These are phyloP conservation scores for Spizellomyces punctatus DNA, from an alignment of 192 early-diverging fungal genomes.

Conservation along the genomic window DNA sequence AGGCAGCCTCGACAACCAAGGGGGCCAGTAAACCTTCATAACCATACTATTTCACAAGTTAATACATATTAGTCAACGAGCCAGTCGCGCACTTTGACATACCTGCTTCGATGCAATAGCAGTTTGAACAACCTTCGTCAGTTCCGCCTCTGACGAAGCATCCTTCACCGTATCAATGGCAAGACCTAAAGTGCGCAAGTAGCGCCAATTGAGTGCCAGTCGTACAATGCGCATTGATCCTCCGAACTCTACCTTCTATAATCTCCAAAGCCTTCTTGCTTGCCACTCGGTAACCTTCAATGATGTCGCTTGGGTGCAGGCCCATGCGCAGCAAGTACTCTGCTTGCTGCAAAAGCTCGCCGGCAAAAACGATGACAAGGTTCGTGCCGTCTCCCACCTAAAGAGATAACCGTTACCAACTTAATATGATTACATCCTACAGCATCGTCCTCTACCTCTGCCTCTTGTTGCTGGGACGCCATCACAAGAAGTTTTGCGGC, in stretches of 20 bases:
- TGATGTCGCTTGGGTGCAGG: constrained; percentile 91
- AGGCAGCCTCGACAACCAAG: constrained; percentile 82
- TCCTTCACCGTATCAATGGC: constrained; percentile 60
- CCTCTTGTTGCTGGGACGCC: constrained; percentile 97
- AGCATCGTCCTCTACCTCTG: constrained; percentile 60
- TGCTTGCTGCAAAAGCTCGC: constrained; percentile 92
- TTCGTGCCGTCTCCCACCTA: constrained; percentile 95
- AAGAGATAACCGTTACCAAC: not conserved
- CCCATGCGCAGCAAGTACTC: constrained; percentile 93
- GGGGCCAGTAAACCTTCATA: constrained; percentile 84
- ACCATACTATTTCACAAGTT: constrained; percentile 71
- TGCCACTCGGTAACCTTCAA: constrained; percentile 92
- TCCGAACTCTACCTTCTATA: constrained; percentile 64
- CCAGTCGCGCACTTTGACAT: not conserved
- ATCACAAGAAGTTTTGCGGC: constrained; percentile 95
- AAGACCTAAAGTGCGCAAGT: constrained; percentile 1
- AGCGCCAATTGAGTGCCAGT: not conserved
- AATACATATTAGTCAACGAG: constrained; percentile 9
- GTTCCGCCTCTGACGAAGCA: constrained; percentile 47
- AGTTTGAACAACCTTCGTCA: constrained; percentile 75
- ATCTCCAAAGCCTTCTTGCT: constrained; percentile 78
- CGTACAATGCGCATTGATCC: no score
- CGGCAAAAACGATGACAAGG: constrained; percentile 91
- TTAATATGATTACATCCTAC: no score
- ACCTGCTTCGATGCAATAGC: constrained; percentile 82